Conservation (phyloP, 2,329 filamentous ascomycete species). For the Ustulina deusta region DNA sequence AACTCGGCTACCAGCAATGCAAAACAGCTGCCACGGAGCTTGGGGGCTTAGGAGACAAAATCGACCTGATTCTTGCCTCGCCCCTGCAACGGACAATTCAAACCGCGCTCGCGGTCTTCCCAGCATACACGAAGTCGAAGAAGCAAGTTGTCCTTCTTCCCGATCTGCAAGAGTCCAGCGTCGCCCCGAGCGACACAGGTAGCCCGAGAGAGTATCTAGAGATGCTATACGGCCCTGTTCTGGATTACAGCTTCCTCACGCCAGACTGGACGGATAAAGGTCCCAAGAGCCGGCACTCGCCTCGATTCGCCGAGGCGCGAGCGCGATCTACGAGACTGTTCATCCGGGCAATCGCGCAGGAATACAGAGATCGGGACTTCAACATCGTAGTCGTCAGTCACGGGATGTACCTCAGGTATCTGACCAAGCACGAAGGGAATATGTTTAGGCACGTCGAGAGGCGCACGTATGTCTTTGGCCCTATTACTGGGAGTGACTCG, state of each 20-base stretch:
- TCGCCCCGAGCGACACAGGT: neutral
- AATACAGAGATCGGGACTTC: neutral
- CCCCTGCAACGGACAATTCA: constrained; percentile 29
- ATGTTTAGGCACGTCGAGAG: constrained; percentile 9
- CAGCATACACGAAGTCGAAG: neutral
- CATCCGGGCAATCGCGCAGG: constrained; percentile 1
- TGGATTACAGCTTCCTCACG: constrained; percentile 13
- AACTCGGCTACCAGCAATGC: constrained; percentile 9
- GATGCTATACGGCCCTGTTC: neutral
- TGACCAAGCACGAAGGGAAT: neutral
- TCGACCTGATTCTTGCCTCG: constrained; percentile 16
- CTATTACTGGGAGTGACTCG: neutral
- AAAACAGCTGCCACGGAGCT: neutral
- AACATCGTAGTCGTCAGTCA: constrained; percentile 28
- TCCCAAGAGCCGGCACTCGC: neutral
- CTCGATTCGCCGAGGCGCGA: neutral
- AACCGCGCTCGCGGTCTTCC: constrained; percentile 24
- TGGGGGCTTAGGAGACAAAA: neutral
- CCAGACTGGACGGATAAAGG: constrained; percentile 9
- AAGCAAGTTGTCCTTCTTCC: constrained; percentile 14
- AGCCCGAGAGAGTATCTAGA: neutral
- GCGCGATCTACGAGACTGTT: constrained; percentile 1
- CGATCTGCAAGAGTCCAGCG: neutral
- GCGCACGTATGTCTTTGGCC: constrained; percentile 12
- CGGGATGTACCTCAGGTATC: neutral